Conservation (phyloP, 2,329 filamentous ascomycete species). For the Penicillium corylophilum region DNA sequence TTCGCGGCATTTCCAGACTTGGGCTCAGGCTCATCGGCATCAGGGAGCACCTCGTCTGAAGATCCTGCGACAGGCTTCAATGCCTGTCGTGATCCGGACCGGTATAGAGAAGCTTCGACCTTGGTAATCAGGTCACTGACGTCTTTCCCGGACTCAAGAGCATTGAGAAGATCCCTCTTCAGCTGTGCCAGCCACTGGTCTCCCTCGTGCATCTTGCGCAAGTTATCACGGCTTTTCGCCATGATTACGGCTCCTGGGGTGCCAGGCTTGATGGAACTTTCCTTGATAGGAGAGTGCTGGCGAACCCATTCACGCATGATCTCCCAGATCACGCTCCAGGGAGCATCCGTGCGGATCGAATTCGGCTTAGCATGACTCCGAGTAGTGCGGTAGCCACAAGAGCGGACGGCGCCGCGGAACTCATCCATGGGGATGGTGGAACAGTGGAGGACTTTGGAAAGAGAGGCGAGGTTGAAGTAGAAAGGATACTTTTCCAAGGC, state of each 20-base stretch:
- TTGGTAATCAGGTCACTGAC: slow-evolving; percentile 41
- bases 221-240: slow-evolving; percentile 41
- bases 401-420: slow-evolving; percentile 75
- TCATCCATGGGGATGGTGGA: slow-evolving; percentile 75
- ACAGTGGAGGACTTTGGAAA: slow-evolving; percentile 77
- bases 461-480: slow-evolving; percentile 73
- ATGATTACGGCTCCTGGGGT: slow-evolving; percentile 72
- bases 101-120: slow-evolving; percentile 47
- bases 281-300: slow-evolving; percentile 75
- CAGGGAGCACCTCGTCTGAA: neutral
- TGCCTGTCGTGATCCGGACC: slow-evolving; percentile 29
- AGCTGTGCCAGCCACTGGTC: slow-evolving; percentile 33
- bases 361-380: slow-evolving; percentile 87
- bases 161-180: slow-evolving; percentile 38
- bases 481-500: slow-evolving; percentile 75
- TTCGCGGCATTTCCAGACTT: neutral
- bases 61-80: neutral
- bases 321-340: slow-evolving; percentile 87
- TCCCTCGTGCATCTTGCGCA: slow-evolving; percentile 30
- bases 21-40: neutral
- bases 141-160: slow-evolving; percentile 35
- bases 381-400: slow-evolving; percentile 77
- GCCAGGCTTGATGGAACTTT: slow-evolving; percentile 66
- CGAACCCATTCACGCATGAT: slow-evolving; percentile 89
- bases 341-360: slow-evolving; percentile 89